Conservation (phyloP, 2,329 filamentous ascomycete genomes). For the Paecilomyces variotii region DNA sequence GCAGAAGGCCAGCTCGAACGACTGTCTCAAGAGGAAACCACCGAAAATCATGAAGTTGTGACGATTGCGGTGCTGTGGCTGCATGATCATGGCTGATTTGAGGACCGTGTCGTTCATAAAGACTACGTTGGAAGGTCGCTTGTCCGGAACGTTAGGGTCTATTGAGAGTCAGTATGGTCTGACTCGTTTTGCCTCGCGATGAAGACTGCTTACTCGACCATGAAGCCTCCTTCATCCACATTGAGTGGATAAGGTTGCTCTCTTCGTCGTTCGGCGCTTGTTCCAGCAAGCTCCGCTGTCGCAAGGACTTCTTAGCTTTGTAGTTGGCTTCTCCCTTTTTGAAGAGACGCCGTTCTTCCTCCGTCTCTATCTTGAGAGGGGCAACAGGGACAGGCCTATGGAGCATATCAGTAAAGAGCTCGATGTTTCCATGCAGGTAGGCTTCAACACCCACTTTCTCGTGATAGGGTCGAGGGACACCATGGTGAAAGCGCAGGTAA, state of each 20-base stretch:
- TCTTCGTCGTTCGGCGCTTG: constrained; percentile 64
- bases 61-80: constrained; percentile 61
- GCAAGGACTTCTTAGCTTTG: constrained; percentile 56
- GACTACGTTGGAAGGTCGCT: constrained; percentile 50
- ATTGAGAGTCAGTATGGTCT: background rate
- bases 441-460: constrained; percentile 42
- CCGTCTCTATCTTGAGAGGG: constrained; percentile 53
- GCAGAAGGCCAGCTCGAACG: constrained; percentile 69
- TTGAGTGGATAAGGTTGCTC: constrained; percentile 62
- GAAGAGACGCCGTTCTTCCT: constrained; percentile 58
- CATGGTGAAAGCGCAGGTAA: constrained; percentile 72
- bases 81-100: constrained; percentile 64
- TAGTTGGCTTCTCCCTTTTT: constrained; percentile 58
- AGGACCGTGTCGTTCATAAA: constrained; percentile 58
- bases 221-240: constrained; percentile 61
- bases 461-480: constrained; percentile 62
- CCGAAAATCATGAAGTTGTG: constrained; percentile 76
- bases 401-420: constrained; percentile 6
- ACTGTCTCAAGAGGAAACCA: constrained; percentile 65
- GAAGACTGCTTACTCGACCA: constrained; percentile 45
- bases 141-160: constrained; percentile 48
- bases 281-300: constrained; percentile 53
- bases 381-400: constrained; percentile 53
- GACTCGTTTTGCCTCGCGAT: background rate
- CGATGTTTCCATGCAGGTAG: background rate